Evolutionary conservation across 345 rosid species (phyloP).

Genomic region (Murraya paniculata): DNA sequence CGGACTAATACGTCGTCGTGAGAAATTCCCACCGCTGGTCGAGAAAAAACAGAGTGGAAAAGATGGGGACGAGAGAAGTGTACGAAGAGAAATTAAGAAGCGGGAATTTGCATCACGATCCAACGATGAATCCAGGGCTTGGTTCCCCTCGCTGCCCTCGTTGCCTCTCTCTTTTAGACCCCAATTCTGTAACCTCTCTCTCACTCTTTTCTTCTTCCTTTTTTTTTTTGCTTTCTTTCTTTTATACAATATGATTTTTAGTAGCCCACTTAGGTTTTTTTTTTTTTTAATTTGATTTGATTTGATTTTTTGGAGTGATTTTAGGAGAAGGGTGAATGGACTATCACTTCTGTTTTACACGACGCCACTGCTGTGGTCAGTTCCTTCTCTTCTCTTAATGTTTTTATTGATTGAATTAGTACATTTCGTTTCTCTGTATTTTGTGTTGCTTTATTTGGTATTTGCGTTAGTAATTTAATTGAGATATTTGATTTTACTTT

Average conservation of each 20-base stretch:
- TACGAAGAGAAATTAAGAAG: slow-evolving; percentile 80
- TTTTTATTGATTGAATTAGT: too few relatives aligned
- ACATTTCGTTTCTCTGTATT: neutral
- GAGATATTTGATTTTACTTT: neutral
- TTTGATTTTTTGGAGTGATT: neutral
- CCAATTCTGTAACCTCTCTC: slow-evolving; percentile 44
- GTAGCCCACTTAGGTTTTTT: neutral
- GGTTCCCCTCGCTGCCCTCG: slow-evolving; percentile 94
- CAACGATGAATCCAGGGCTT: slow-evolving; percentile 86
- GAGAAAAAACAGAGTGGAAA: neutral
- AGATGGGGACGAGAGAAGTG: slow-evolving; percentile 81
- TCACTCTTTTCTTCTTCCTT: neutral
- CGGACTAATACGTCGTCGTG: neutral
- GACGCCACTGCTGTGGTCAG: slow-evolving; percentile 89
- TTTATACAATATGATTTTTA: neutral
- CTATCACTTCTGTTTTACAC: slow-evolving; percentile 73
- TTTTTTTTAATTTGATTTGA: neutral
- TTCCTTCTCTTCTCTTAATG: neutral
- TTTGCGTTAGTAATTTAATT: neutral
- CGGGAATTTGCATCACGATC: slow-evolving; percentile 73
- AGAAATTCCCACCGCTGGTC: neutral
- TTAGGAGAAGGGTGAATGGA: slow-evolving; percentile 77
- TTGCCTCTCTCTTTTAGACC: slow-evolving; percentile 79
- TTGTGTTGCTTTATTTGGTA: neutral
- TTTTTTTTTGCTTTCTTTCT: neutral